Percentiles rank a stretch among this genome's conserved stretches.
Evolutionary conservation across 2,329 filamentous ascomycete genomes (phyloP).

Genomic region (Aspergillus quadrilineatus): DNA sequence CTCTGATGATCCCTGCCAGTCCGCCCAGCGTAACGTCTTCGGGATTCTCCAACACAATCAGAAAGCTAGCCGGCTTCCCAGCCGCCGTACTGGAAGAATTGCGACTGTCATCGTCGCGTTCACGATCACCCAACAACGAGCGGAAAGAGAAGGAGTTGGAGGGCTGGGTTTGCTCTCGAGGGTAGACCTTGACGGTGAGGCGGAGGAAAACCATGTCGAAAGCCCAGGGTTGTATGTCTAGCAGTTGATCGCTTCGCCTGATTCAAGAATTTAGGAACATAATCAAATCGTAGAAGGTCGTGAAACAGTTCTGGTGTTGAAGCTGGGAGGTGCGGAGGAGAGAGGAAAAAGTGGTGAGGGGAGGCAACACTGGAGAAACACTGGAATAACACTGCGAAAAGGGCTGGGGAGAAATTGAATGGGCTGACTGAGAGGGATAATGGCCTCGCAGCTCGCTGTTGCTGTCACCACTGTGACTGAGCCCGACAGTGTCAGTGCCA

Average conservation of each 20-base stretch:
- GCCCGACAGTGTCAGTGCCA: neutral
- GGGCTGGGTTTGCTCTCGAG: constrained; percentile 26
- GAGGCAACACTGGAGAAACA: too few relatives aligned
- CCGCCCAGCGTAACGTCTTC: constrained; percentile 32
- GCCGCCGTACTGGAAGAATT: constrained; percentile 2
- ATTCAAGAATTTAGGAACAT: neutral
- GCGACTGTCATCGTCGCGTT: constrained; percentile 18
- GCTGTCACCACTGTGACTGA: neutral
- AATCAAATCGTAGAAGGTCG: neutral
- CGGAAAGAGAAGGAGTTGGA: constrained; percentile 16
- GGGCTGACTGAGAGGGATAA: neutral
- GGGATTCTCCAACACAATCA: constrained; percentile 32
- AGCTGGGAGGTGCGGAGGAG: neutral
- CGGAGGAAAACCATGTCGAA: constrained; percentile 38
- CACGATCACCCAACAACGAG: constrained; percentile 15
- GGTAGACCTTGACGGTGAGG: constrained; percentile 37
- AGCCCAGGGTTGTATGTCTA: neutral
- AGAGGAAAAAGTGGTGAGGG: neutral
- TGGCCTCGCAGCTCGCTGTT: neutral
- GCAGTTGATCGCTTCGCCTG: neutral
- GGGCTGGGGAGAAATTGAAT: neutral
- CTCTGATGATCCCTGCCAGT: constrained; percentile 32
- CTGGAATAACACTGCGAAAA: neutral
- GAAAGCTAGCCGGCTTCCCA: constrained; percentile 29
- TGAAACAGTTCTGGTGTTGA: neutral